phyloP scores from a whole-genome alignment of 2,329 filamentous ascomycete species.

The Aspergillus ochraceoroseus region DNA sequence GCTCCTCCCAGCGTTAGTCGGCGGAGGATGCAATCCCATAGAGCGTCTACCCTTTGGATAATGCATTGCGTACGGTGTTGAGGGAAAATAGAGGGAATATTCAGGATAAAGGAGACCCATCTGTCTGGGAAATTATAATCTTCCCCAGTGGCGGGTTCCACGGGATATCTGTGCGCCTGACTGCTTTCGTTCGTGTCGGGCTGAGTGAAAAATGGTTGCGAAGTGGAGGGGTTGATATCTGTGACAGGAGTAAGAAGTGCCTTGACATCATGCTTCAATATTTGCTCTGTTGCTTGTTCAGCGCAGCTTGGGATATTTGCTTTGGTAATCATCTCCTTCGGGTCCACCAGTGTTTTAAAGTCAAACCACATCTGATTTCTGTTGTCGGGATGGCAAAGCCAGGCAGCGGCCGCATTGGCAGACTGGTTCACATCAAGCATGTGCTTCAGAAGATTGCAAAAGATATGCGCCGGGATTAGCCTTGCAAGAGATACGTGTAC shows the following conservation, averaged over 20 bases:
- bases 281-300: slow-evolving; percentile 33
- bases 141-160: slow-evolving; percentile 35
- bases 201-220: slow-evolving; percentile 33
- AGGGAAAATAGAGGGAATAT: slow-evolving; percentile 38
- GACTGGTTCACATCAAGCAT: slow-evolving; percentile 88
- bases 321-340: slow-evolving; percentile 39
- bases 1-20: slow-evolving; percentile 44
- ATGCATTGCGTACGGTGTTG: slow-evolving; percentile 44
- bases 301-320: slow-evolving; percentile 41
- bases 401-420: slow-evolving; percentile 88
- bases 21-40: slow-evolving; percentile 44
- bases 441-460: slow-evolving; percentile 78
- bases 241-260: slow-evolving; percentile 41
- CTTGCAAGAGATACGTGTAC: slow-evolving; percentile 81
- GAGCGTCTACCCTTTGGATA: slow-evolving; percentile 41
- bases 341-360: slow-evolving; percentile 50
- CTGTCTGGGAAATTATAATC: slow-evolving; percentile 48
- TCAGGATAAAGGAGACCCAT: slow-evolving; percentile 45
- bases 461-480: slow-evolving; percentile 80
- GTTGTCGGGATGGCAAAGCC: slow-evolving; percentile 82
- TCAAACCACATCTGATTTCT: slow-evolving; percentile 94
- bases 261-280: slow-evolving; percentile 44
- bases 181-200: slow-evolving; percentile 32
- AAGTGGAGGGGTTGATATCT: slow-evolving; percentile 28
- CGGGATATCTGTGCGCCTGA: slow-evolving; percentile 33